These are phyloP conservation scores for Podospora fimiseda DNA, from an alignment of 495 filamentous ascomycete genomes.

Conservation along the genomic window DNA sequence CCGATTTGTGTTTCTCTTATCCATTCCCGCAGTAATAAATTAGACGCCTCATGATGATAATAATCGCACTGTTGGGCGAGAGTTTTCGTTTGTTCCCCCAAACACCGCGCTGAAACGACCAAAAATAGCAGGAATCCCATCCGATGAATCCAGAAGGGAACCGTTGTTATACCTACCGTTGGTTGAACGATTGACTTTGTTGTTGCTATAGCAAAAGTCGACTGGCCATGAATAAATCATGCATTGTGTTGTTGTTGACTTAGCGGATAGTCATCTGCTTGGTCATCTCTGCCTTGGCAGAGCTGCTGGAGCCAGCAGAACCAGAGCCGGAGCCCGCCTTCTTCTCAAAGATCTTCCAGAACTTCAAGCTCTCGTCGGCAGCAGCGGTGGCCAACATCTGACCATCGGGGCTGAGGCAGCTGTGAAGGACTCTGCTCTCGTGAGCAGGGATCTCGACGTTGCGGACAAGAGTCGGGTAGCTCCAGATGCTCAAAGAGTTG, in stretches of 20 bases:
- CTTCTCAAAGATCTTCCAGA: slow-evolving; percentile 99
- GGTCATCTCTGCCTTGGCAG: slow-evolving; percentile 59
- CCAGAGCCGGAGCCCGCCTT: slow-evolving; percentile 66
- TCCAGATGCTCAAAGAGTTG: slow-evolving; percentile 97
- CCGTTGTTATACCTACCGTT: slow-evolving; percentile 41
- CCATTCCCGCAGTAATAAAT: slow-evolving; percentile 17
- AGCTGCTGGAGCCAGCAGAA: slow-evolving; percentile 51
- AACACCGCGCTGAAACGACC: slow-evolving; percentile 42
- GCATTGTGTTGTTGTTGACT: slow-evolving; percentile 12
- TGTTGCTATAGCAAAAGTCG: slow-evolving; percentile 21
- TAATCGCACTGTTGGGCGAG: not conserved
- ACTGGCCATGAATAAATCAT: slow-evolving; percentile 5
- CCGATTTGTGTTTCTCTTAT: slow-evolving; percentile 7
- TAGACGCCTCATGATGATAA: not conserved
- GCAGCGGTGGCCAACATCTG: slow-evolving; percentile 95
- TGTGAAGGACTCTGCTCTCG: slow-evolving; percentile 92
- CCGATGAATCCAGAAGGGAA: slow-evolving; percentile 31
- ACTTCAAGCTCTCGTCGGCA: slow-evolving; percentile 95
- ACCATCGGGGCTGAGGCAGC: slow-evolving; percentile 88
- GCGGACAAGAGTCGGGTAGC: slow-evolving; percentile 90
- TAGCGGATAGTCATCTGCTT: slow-evolving; percentile 98
- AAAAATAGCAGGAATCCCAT: slow-evolving; percentile 28
- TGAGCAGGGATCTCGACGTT: slow-evolving; percentile 99
- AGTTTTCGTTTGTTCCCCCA: slow-evolving; percentile 16
- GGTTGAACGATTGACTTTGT: slow-evolving; percentile 20